phyloP scores from a whole-genome alignment of 1,284 basidiomycete species.

The Ustilago trichophora region DNA sequence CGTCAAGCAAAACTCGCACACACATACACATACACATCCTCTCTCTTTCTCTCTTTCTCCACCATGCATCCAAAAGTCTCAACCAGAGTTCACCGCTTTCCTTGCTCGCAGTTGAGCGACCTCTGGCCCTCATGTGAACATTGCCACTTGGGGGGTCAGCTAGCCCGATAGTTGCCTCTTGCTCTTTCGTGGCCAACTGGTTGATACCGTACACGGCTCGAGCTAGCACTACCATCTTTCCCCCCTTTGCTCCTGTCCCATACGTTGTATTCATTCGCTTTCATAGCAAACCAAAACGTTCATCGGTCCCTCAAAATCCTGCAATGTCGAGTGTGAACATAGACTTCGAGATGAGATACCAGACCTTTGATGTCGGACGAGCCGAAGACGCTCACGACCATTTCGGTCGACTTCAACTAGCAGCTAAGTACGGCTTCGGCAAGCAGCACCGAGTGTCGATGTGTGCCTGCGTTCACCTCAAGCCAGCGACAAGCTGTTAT shows the following conservation, averaged over 20 bases:
- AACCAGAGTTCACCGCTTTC: conserved; percentile 12
- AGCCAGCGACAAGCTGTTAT: too few relatives aligned
- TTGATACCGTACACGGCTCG: conserved; percentile 26
- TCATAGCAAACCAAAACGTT: conserved; percentile 29
- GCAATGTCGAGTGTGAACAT: too few relatives aligned
- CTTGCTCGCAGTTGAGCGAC: conserved; percentile 18
- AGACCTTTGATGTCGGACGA: too few relatives aligned
- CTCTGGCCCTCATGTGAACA: conserved; percentile 4
- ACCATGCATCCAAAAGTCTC: conserved; percentile 39
- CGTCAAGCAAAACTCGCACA: conserved; percentile 7
- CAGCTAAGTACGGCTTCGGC: neutral
- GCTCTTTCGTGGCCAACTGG: conserved; percentile 10
- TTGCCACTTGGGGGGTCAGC: conserved; percentile 3
- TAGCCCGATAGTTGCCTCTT: conserved; percentile 3
- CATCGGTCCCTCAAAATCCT: conserved; percentile 28
- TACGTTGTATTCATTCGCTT: conserved; percentile 27
- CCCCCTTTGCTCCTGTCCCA: conserved; percentile 28
- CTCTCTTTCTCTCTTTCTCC: neutral
- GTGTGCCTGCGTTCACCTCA: too few relatives aligned
- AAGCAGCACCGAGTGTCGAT: too few relatives aligned
- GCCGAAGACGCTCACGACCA: too few relatives aligned
- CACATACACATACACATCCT: neutral
- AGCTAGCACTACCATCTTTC: conserved; percentile 18
- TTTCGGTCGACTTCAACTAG: too few relatives aligned
- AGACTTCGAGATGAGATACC: neutral